Base-by-base conservation (phyloP, 2,329 filamentous ascomycete genomes). In the Coniochaeta sp. region DNA sequence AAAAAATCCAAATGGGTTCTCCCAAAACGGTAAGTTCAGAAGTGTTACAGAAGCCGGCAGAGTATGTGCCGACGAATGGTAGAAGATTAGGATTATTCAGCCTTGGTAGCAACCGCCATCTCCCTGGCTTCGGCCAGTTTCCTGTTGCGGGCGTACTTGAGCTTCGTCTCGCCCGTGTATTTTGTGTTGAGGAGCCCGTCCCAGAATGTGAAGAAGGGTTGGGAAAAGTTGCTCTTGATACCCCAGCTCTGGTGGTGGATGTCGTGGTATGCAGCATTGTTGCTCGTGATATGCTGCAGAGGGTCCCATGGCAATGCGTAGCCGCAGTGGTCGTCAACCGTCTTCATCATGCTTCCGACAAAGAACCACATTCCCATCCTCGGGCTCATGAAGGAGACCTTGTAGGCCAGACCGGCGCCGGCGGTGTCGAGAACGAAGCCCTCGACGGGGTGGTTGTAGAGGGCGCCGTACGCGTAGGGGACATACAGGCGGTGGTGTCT, bases 161-260 rank as follows among this genome's bases (percentile, higher is more conserved):
- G 60, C 38, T 66, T 65, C 17, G 79, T 78, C 61, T 80, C 86
- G 57, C 90, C 91, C 62, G 83, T 85, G 87, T 92, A 97, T 74
- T 86, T 89, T 26, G 95, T 99, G 58, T 88, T 87, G 24, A 96
- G 79, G 30, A 92, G 70, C 55, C 84, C 81, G 72, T 99, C 95
- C 91, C 95, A 98, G 76, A 97, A 92, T 55, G 90, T 97, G 77
- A 98, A 97, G 77, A 93, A 96, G 3, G 91, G 91, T 74, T 96
- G 91, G 5, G 88, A 89, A 73, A 91, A 96, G 76, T 96, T 96
- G 65, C 89, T 90, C 83, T 98, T 99, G 81, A 99, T 96, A 60
- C 95, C 95, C 93, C 93, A 98, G 75, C 90, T 96, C 76, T 99
- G 95, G 77, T 99, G 95, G 75, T 99, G 95, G 61, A 99, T 93